These are phyloP conservation scores for Chrysopogon serrulatus DNA, from an alignment of 176 grass and related monocot genomes.

Conservation along the genomic window DNA sequence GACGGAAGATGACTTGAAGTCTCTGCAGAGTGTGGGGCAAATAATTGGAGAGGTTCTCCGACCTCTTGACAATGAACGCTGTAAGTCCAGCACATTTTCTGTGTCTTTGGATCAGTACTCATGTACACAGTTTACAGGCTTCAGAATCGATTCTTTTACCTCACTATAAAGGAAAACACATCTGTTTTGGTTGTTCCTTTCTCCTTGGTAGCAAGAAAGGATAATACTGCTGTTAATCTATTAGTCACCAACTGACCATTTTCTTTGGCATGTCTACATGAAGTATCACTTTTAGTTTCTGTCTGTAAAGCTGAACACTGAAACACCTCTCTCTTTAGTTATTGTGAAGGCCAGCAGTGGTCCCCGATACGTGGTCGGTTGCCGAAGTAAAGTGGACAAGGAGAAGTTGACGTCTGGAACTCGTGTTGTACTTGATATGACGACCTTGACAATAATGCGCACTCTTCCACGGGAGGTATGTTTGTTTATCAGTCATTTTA, in stretches of 20 bases:
- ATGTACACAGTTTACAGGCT: background rate
- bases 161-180: background rate
- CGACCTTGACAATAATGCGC: conserved; percentile 98
- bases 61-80: conserved; percentile 91
- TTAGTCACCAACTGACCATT: background rate
- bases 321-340: conserved; percentile 45
- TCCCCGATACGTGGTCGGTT: conserved; percentile 95
- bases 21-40: conserved; percentile 96
- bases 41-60: conserved; percentile 99
- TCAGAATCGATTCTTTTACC: background rate
- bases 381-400: conserved; percentile 98
- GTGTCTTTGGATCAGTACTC: background rate
- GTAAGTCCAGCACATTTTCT: conserved; percentile 46
- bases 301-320: conserved; percentile 12
- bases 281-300: background rate
- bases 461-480: conserved; percentile 91
- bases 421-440: conserved; percentile 98
- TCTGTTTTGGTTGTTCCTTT: background rate
- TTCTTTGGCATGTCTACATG: background rate
- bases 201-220: background rate
- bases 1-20: conserved; percentile 97
- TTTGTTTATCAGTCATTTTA: background rate
- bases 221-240: background rate
- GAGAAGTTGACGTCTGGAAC: conserved; percentile 97
- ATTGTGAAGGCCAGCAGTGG: conserved; percentile 99